These are phyloP conservation scores for Murraya koenigii DNA, from an alignment of 345 rosid genomes.

Conservation along the genomic window DNA sequence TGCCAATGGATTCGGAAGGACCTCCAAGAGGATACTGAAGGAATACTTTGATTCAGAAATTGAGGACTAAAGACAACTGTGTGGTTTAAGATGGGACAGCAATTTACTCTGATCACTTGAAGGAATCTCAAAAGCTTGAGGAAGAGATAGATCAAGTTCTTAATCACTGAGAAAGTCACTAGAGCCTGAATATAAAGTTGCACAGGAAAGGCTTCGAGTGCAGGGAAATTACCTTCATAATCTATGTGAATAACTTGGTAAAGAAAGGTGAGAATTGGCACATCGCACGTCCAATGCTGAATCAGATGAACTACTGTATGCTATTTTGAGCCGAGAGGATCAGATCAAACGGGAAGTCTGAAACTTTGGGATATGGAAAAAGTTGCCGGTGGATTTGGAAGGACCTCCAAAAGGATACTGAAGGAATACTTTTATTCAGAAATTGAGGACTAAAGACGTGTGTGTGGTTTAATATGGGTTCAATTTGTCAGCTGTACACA, in stretches of 20 bases:
- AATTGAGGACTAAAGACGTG: constrained; percentile 27
- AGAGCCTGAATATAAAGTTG: constrained; percentile 57
- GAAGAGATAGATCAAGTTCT: constrained; percentile 61
- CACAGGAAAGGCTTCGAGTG: constrained; percentile 54
- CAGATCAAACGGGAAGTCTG: constrained; percentile 54
- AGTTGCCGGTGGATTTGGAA: constrained; percentile 74
- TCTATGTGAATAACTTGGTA: constrained; percentile 59
- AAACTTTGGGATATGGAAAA: constrained; percentile 67
- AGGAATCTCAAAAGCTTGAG: constrained; percentile 60
- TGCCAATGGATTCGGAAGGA: constrained; percentile 69
- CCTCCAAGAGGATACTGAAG: constrained; percentile 47
- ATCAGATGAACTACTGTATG: constrained; percentile 30
- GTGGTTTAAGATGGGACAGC: neutral
- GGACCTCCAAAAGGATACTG: constrained; percentile 47
- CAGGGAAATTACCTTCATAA: constrained; percentile 58
- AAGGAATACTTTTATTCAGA: constrained; percentile 53
- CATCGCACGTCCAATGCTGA: constrained; percentile 23
- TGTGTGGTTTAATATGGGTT: neutral
- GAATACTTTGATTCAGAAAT: constrained; percentile 47
- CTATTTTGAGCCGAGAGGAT: constrained; percentile 43
- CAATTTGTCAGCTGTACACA: neutral
- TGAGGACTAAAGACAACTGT: constrained; percentile 25
- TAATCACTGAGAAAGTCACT: constrained; percentile 50
- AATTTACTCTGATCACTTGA: no score
- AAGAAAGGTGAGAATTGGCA: constrained; percentile 52